Percentiles rank a stretch among this genome's conserved stretches.
Evolutionary conservation across 2,329 filamentous ascomycete species (phyloP).

Genomic region (Verticillium zaregamsianum): DNA sequence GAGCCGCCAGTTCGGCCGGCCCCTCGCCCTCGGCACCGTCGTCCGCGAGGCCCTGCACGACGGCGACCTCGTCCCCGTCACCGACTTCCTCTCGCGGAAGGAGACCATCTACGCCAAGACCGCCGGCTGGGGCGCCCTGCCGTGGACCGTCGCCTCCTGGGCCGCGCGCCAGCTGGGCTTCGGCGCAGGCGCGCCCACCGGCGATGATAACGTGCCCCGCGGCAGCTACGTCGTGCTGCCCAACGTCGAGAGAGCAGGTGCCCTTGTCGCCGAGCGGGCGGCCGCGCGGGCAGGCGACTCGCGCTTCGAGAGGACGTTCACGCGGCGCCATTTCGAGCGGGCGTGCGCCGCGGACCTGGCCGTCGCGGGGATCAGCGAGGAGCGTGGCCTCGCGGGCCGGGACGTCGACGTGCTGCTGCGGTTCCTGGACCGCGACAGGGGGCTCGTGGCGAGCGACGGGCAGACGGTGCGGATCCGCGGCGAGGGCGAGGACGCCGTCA

Average conservation of each 20-base stretch:
- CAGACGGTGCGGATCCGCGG: slow-evolving; percentile 57
- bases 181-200: slow-evolving; percentile 34
- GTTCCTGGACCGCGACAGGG: slow-evolving; percentile 66
- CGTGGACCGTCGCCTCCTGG: slow-evolving; percentile 73
- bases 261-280: slow-evolving; percentile 44
- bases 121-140: slow-evolving; percentile 62
- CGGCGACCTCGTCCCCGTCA: slow-evolving; percentile 65
- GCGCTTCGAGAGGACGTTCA: slow-evolving; percentile 64
- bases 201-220: slow-evolving; percentile 52
- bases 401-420: slow-evolving; percentile 69
- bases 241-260: slow-evolving; percentile 57
- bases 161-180: slow-evolving; percentile 67
- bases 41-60: slow-evolving; percentile 68
- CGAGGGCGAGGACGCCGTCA: slow-evolving; percentile 23
- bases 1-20: slow-evolving; percentile 73
- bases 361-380: not conserved
- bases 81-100: slow-evolving; percentile 60
- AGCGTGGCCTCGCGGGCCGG: slow-evolving; percentile 46
- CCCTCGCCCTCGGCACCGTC: slow-evolving; percentile 74
- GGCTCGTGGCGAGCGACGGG: slow-evolving; percentile 54
- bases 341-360: slow-evolving; percentile 17
- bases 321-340: slow-evolving; percentile 58
- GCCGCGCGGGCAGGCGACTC: slow-evolving; percentile 20
- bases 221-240: slow-evolving; percentile 63
- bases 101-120: slow-evolving; percentile 69